Percentiles rank a stretch among this genome's conserved stretches.
Conservation (phyloP, 2,329 filamentous ascomycete species). For the Drechmeria coniospora region DNA sequence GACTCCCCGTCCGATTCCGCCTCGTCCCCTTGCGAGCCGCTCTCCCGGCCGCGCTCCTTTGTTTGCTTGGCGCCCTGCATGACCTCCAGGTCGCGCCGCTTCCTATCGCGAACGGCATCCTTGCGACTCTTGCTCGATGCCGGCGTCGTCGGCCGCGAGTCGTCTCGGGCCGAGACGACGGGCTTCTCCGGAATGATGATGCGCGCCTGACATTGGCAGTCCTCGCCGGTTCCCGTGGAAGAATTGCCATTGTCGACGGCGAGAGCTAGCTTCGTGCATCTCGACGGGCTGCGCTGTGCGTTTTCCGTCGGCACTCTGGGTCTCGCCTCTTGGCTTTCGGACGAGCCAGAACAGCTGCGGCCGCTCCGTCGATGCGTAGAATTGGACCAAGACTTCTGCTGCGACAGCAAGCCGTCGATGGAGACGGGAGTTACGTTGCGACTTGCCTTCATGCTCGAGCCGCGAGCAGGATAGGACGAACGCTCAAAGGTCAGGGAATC, state of each 20-base stretch:
- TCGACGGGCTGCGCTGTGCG: not conserved
- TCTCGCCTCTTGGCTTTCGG: too few species aligned
- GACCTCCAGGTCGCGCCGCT: conserved; percentile 24
- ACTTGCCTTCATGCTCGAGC: conserved; percentile 11
- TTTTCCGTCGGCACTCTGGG: not conserved
- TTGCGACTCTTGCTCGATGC: conserved; percentile 15
- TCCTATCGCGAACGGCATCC: conserved; percentile 24
- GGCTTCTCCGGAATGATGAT: conserved; percentile 8
- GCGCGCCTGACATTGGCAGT: not conserved
- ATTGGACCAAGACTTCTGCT: conserved; percentile 1
- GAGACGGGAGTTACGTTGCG: conserved; percentile 5
- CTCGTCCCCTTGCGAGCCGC: not conserved
- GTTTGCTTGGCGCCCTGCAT: conserved; percentile 10
- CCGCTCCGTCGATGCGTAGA: not conserved
- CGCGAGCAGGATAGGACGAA: conserved; percentile 10
- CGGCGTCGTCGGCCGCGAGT: conserved; percentile 6
- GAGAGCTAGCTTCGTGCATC: not conserved
- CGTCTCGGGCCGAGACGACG: conserved; percentile 5
- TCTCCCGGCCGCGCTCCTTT: conserved; percentile 4
- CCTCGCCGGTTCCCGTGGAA: not conserved
- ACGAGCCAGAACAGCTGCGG: not conserved
- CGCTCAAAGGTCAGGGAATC: conserved; percentile 3
- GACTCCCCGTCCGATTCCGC: not conserved
- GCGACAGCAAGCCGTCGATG: conserved; percentile 9
- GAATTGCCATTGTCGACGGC: not conserved